Base-by-base conservation (phyloP, 2,329 filamentous ascomycete species). In the Venturia pyrina region DNA sequence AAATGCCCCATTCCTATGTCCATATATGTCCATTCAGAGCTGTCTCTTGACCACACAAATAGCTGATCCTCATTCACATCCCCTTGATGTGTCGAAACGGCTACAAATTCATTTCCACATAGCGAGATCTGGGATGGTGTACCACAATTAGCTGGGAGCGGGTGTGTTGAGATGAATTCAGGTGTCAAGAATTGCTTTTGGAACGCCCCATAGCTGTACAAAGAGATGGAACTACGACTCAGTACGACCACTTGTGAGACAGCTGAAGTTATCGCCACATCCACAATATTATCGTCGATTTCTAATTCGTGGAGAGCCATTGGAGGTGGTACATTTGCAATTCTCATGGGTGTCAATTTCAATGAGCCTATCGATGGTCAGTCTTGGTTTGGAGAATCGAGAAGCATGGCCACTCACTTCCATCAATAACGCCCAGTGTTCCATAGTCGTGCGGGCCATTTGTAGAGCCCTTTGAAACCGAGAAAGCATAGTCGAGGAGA, bases 311-410 rank as follows among this genome's bases (percentile, higher is more conserved):
- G 89, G 68, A 93, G 82, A 19, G 91, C 87, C 92, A 98, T 97
- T 0, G 95, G 95, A 37, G 95, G 95, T 32, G 95, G 95, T 3
- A 97, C 83, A 71, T 95, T 96, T 15, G 91, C 89, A 62, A 88
- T 83, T 68, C 90, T 84, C 69, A 99, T 83, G 0, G 95, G 91
- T 0, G 95, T 98, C 59, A 98, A 76, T 73, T 96, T 96, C 67
- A 98, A 77, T 37, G 28, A 37, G 3, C 74, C 85, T 69, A 76
- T 81, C 83, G 68, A 17, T 66, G 57, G 68, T 73, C 66, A 73
- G 69, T 50, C 43, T 40, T 37, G 13, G 21, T 56, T 37, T 21
- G 63, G 24, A 1, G 24, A 32, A 28, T 48, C 78, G 21, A 6
- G 15, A 11, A 28, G 10, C 48, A 15, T 10, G 15, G 2, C 17